A percentile compares a stretch with the other conserved stretches of the same genome.
phyloP scores from a whole-genome alignment of 2,329 filamentous ascomycete genomes.

The Sordariomycetes sp. region DNA sequence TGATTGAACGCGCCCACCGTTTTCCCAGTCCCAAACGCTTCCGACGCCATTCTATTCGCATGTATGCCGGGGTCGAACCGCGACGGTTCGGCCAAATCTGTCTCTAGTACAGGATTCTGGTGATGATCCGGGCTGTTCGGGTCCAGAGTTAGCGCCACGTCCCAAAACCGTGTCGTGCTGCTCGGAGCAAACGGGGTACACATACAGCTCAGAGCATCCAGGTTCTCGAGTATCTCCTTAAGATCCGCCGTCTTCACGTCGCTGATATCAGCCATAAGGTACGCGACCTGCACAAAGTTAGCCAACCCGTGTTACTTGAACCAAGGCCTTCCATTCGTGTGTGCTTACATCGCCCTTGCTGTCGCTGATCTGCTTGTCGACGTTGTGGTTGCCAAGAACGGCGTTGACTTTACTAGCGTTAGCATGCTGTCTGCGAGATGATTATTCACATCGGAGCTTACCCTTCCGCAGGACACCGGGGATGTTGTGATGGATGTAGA shows the following conservation, averaged over 20 bases:
- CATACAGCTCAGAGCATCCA: constrained; percentile 75
- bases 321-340: neutral
- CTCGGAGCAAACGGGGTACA: constrained; percentile 8
- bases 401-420: constrained; percentile 60
- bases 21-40: neutral
- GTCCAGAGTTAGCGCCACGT: neutral
- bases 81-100: neutral
- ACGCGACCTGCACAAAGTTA: constrained; percentile 53
- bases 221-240: constrained; percentile 71
- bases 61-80: neutral
- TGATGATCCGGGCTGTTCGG: constrained; percentile 30
- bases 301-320: constrained; percentile 9
- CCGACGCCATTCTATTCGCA: neutral
- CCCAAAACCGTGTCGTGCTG: neutral
- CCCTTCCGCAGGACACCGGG: constrained; percentile 85
- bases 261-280: constrained; percentile 96
- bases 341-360: constrained; percentile 70
- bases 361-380: constrained; percentile 98
- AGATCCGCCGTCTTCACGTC: constrained; percentile 72
- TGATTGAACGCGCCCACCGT: neutral
- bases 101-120: constrained; percentile 32
- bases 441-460: constrained; percentile 21
- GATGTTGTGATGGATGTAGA: constrained; percentile 95
- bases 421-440: neutral
- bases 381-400: constrained; percentile 88